These are phyloP conservation scores for Urostyla sp. DNA, from an alignment of 73 alveolate genomes.

Conservation along the genomic window DNA sequence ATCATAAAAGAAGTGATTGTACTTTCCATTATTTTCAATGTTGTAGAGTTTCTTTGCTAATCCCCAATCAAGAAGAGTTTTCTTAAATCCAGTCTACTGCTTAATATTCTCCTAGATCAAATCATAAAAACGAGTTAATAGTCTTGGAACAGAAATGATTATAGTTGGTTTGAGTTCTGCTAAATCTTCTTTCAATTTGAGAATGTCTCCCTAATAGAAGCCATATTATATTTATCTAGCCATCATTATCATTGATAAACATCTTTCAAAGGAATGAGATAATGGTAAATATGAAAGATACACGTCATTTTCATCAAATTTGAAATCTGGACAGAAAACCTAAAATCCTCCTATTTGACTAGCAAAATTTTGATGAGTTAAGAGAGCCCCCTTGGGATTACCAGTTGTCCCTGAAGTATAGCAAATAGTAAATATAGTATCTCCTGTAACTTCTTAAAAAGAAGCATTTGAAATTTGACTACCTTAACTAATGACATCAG, in stretches of 20 bases:
- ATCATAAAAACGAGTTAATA: conserved; percentile 89
- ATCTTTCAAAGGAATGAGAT: conserved; percentile 92
- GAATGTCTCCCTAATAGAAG: conserved; percentile 89
- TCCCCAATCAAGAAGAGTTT: conserved; percentile 81
- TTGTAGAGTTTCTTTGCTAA: conserved; percentile 69
- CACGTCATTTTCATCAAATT: conserved; percentile 70
- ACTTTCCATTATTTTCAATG: conserved; percentile 58
- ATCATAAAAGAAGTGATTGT: conserved; percentile 84
- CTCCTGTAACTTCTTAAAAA: conserved; percentile 56
- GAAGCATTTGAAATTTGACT: background rate
- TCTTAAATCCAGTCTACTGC: conserved; percentile 72
- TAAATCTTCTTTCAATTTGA: conserved; percentile 85
- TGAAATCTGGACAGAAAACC: background rate
- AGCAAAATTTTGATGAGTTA: conserved; percentile 71
- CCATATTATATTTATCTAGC: conserved; percentile 73
- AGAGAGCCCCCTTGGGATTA: conserved; percentile 82
- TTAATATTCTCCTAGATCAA: conserved; percentile 77
- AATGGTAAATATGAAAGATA: conserved; percentile 88
- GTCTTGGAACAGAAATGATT: conserved; percentile 97
- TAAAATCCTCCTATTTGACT: conserved; percentile 50
- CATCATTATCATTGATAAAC: conserved; percentile 66
- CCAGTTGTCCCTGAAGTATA: conserved; percentile 91
- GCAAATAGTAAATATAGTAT: conserved; percentile 71
- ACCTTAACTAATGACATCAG: conserved; percentile 58
- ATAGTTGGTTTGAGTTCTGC: conserved; percentile 93